Percentiles rank a stretch among this genome's conserved stretches.
Conservation (phyloP, 768 basidiomycete genomes). For the Lactarius vividus region DNA sequence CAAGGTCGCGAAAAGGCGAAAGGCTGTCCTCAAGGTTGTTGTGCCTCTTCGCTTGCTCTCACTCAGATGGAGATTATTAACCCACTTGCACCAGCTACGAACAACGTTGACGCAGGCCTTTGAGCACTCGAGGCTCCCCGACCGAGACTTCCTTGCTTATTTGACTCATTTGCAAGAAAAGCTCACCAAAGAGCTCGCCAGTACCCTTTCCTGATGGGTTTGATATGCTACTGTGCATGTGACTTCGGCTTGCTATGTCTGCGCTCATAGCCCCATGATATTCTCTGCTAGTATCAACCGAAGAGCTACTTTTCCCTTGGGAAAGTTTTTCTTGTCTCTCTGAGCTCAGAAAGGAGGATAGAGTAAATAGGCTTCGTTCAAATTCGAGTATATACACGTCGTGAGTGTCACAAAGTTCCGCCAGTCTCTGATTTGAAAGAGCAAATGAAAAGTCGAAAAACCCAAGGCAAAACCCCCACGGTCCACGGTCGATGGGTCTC, state of each 20-base stretch:
- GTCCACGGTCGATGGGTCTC: too few species aligned
- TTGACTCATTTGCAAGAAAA: constrained; percentile 69
- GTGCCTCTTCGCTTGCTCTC: not conserved
- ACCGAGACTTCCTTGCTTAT: constrained; percentile 63
- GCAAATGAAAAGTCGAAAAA: not conserved
- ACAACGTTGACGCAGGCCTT: constrained; percentile 73
- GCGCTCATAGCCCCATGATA: not conserved
- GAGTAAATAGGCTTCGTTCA: not conserved
- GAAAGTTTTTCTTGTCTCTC: not conserved
- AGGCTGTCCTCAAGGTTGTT: constrained; percentile 57
- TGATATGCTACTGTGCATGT: not conserved
- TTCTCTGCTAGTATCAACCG: not conserved
- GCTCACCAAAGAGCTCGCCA: constrained; percentile 54
- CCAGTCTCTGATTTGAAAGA: not conserved
- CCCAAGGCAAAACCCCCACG: not conserved
- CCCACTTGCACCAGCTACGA: constrained; percentile 49
- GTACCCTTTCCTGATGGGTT: constrained; percentile 33
- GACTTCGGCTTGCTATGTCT: not conserved
- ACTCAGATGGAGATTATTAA: not conserved
- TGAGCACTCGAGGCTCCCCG: constrained; percentile 71
- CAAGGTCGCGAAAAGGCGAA: constrained; percentile 58
- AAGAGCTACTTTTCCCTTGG: not conserved
- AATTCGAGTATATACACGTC: not conserved
- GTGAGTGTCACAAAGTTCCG: not conserved
- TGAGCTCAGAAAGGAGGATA: not conserved